phyloP scores from a whole-genome alignment of 805 yeast species.

The Candida ipomoeae region DNA sequence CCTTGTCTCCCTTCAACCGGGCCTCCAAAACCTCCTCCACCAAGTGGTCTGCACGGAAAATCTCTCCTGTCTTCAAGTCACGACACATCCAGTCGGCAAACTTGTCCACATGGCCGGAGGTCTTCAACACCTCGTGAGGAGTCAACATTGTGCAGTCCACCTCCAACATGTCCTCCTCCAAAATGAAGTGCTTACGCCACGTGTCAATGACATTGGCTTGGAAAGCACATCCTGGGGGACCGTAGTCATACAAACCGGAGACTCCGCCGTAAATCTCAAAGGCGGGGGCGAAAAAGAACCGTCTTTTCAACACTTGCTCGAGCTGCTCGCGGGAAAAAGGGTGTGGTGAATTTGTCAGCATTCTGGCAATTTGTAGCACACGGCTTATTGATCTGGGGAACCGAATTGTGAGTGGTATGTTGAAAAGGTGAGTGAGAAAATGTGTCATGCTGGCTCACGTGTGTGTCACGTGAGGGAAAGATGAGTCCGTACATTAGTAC shows the following conservation, averaged over 20 bases:
- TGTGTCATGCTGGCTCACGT: slow-evolving; percentile 3
- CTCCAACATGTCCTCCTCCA: slow-evolving; percentile 98
- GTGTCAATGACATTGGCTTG: slow-evolving; percentile 92
- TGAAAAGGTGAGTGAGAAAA: background rate
- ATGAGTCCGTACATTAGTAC: too few relatives aligned
- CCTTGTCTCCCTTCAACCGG: slow-evolving; percentile 93
- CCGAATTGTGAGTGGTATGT: slow-evolving; percentile 4
- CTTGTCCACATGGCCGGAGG: slow-evolving; percentile 99
- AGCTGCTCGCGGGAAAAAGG: slow-evolving; percentile 79
- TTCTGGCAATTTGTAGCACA: slow-evolving; percentile 14
- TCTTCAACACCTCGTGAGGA: slow-evolving; percentile 94
- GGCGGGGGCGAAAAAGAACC: slow-evolving; percentile 97
- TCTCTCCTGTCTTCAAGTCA: slow-evolving; percentile 93
- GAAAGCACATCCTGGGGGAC: slow-evolving; percentile 99
- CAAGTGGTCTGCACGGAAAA: slow-evolving; percentile 96
- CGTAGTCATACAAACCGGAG: slow-evolving; percentile 95
- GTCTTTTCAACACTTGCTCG: slow-evolving; percentile 87
- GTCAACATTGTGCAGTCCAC: slow-evolving; percentile 98
- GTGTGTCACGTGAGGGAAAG: background rate
- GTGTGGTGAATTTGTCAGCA: slow-evolving; percentile 29
- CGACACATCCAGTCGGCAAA: slow-evolving; percentile 99
- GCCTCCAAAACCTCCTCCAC: slow-evolving; percentile 97
- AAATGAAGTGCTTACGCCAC: slow-evolving; percentile 96
- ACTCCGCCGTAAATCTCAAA: slow-evolving; percentile 98
- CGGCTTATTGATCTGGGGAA: slow-evolving; percentile 3